Percentiles rank a stretch among this genome's conserved stretches.
These are phyloP conservation scores for Ochromonas danica DNA, from an alignment of 108 stramenopile species.

Conservation along the genomic window DNA sequence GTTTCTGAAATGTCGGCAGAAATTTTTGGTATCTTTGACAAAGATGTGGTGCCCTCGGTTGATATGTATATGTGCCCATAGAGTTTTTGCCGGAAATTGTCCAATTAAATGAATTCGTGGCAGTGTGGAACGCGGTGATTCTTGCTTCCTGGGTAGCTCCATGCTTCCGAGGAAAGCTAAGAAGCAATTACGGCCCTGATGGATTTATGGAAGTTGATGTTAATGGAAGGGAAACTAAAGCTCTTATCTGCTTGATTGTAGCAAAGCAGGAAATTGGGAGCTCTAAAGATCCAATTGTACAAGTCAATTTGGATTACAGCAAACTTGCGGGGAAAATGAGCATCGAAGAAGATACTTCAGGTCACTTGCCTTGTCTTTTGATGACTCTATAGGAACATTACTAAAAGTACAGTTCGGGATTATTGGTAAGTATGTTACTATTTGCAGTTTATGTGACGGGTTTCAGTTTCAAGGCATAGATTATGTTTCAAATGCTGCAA, in stretches of 20 bases:
- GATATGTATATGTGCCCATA: neutral
- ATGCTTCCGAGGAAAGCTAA: neutral
- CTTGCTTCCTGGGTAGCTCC: neutral
- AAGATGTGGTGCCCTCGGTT: neutral
- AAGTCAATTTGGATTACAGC: constrained; percentile 1
- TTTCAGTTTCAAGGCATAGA: neutral
- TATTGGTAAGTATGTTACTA: neutral
- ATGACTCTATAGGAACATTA: neutral
- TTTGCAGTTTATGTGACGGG: neutral
- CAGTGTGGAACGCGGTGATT: neutral
- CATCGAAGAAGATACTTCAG: neutral
- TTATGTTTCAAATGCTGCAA: neutral
- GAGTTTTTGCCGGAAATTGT: neutral
- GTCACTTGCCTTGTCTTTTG: neutral
- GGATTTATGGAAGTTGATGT: neutral
- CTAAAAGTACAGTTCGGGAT: neutral
- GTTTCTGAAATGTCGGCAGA: neutral
- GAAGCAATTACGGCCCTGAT: neutral
- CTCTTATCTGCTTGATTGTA: neutral
- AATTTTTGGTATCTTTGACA: neutral
- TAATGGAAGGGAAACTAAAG: neutral
- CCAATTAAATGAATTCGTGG: neutral
- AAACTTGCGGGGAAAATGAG: neutral
- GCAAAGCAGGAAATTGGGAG: neutral
- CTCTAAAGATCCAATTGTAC: neutral